Conservation (phyloP, 2,329 filamentous ascomycete species). For the Bipolaris gigantea region DNA sequence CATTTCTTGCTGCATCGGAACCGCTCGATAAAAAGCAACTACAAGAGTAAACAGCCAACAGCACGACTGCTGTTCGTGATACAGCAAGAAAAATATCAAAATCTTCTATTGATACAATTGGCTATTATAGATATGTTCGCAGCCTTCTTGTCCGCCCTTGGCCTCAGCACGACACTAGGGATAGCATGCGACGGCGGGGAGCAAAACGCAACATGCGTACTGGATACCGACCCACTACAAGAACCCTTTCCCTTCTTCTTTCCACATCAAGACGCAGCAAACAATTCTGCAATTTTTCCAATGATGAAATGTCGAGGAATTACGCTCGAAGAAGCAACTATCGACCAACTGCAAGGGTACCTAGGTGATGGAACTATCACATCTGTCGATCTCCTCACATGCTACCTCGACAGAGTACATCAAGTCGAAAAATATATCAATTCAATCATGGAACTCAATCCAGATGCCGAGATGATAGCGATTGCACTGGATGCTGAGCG, state of each 20-base stretch:
- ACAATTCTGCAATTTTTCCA: conserved; percentile 55
- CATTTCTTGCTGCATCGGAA: no score
- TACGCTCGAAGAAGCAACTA: conserved; percentile 67
- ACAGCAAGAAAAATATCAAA: background rate
- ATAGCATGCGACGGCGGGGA: conserved; percentile 7
- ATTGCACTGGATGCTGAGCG: conserved; percentile 63
- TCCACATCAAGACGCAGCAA: conserved; percentile 31
- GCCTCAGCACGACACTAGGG: conserved; percentile 4
- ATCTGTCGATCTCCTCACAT: conserved; percentile 25
- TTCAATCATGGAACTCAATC: conserved; percentile 67
- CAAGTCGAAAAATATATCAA: conserved; percentile 68
- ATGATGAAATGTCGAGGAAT: conserved; percentile 65
- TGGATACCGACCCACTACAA: conserved; percentile 25
- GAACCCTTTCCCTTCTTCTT: conserved; percentile 43
- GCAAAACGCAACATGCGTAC: conserved; percentile 16
- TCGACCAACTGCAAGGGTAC: conserved; percentile 66
- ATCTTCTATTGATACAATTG: no score
- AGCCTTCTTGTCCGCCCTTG: background rate
- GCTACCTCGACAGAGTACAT: conserved; percentile 58
- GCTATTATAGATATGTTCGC: background rate
- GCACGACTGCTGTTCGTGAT: background rate
- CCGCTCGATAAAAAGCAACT: no score
- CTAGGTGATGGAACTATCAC: conserved; percentile 52
- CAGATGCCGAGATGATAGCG: conserved; percentile 67
- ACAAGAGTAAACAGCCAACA: background rate